Percentiles rank a stretch among this genome's conserved stretches.
Conservation (phyloP, 192 early-diverging fungal species). For the Entomortierella lignicola region DNA sequence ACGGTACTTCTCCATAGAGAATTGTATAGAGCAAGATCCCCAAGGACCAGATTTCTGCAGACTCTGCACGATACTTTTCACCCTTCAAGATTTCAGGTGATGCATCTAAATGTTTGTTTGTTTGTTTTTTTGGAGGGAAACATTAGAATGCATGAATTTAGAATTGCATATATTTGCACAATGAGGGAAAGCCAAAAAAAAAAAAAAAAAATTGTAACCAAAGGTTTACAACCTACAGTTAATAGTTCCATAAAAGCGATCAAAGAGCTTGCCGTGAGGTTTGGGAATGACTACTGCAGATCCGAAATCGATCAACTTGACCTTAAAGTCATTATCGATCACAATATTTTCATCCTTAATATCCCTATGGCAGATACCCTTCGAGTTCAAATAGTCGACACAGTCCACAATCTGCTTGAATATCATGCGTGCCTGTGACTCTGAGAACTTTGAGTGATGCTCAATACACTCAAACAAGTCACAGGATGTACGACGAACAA, state of each 20-base stretch:
- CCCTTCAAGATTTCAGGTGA: conserved; percentile 75
- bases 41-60: conserved; percentile 75
- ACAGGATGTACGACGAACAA: conserved; percentile 65
- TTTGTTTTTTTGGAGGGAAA: neutral
- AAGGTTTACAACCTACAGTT: conserved; percentile 52
- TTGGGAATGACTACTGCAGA: conserved; percentile 64
- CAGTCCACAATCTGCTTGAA: conserved; percentile 70
- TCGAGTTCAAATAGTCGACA: conserved; percentile 59
- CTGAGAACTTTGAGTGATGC: conserved; percentile 64
- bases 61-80: conserved; percentile 65
- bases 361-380: conserved; percentile 69
- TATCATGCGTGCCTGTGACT: conserved; percentile 64
- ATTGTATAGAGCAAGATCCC: conserved; percentile 78
- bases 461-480: conserved; percentile 79
- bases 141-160: neutral
- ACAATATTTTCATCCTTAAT: conserved; percentile 81
- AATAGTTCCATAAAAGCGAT: conserved; percentile 72
- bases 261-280: conserved; percentile 57
- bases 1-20: conserved; percentile 71
- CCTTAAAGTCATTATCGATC: conserved; percentile 65
- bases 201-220: neutral
- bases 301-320: conserved; percentile 82
- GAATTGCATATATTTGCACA: neutral
- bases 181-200: neutral
- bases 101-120: conserved; percentile 62